These are phyloP conservation scores for Plantago lanceolata DNA, from an alignment of 305 asterid species.

Conservation along the genomic window DNA sequence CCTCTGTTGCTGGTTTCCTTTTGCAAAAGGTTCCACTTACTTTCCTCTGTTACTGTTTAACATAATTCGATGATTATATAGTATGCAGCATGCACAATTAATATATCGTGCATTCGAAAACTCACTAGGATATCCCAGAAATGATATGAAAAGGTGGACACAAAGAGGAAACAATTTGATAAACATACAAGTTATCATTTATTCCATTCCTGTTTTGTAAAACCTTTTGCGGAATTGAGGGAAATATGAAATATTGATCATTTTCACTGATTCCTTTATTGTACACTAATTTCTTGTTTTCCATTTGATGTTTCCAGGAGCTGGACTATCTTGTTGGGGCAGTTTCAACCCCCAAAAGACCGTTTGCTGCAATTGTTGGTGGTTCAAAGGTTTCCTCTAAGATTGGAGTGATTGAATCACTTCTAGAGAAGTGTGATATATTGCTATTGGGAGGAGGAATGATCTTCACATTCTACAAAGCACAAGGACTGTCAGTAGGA, in stretches of 20 bases:
- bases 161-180: too few relatives aligned
- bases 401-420: conserved; percentile 77
- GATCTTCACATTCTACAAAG: conserved; percentile 86
- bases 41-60: background rate
- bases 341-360: conserved; percentile 74
- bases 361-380: conserved; percentile 95
- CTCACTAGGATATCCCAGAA: too few relatives aligned
- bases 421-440: conserved; percentile 67
- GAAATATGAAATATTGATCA: too few relatives aligned
- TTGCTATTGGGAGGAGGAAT: conserved; percentile 86
- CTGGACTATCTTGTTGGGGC: conserved; percentile 90
- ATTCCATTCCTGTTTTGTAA: too few relatives aligned
- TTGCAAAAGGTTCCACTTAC: conserved; percentile 66
- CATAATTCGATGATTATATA: background rate
- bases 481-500: conserved; percentile 76
- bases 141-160: too few relatives aligned
- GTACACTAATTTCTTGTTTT: background rate
- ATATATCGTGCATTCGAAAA: too few relatives aligned
- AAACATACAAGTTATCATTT: too few relatives aligned
- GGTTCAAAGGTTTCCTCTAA: conserved; percentile 84
- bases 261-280: too few relatives aligned
- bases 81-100: background rate
- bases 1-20: conserved; percentile 83
- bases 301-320: conserved; percentile 47
- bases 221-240: too few relatives aligned